Evolutionary conservation across 345 rosid species (phyloP), one percentile per base, ranked within the genome.

Genomic region (Streptanthus diversifolius): DNA sequence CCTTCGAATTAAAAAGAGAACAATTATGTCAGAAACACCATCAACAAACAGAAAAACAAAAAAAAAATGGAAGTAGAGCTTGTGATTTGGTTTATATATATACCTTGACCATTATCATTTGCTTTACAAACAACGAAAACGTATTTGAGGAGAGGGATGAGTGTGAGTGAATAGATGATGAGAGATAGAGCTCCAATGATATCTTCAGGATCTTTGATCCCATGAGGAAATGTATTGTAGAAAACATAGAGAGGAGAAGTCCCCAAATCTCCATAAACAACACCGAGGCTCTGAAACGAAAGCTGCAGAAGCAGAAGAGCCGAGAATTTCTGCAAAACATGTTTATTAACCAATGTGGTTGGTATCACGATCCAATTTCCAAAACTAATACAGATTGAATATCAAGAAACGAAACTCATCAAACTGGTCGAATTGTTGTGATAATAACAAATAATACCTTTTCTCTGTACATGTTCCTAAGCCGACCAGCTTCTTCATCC

Each of bases 401-500:
- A n/a, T n/a, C n/a, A n/a, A n/a, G n/a, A n/a, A n/a, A n/a, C n/a
- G n/a, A n/a, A n/a, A n/a, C n/a, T n/a, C n/a, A n/a, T n/a, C n/a
- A n/a, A n/a, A n/a, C n/a, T n/a, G n/a, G n/a, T n/a, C n/a, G n/a
- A n/a, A 5, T 11, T 11, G 3, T n/a, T 40, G 49, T 15, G 15
- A 55, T 55, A n/a, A 18, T 7, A 56, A n/a, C 0, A n/a, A 39
- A 3, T 24, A n/a, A 24, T 13, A 63, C 68, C 68, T 95, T 95
- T 85, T 88, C 96, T 69, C 80, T 81, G 81, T 88, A 88, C 92
- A 87, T 87, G 78, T 80, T 88, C 60, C 83, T 78, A 37, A 95
- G 93, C 68, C 87, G 85, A 70, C 93, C 90, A 75, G 99, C 98
- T 79, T 95, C 98, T 68, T 92, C 98, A 76, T 95, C 99, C 97